Evolutionary conservation across 2,329 filamentous ascomycete species (phyloP), one percentile per base, ranked within the genome.

Genomic region (Biscogniauxia marginata): DNA sequence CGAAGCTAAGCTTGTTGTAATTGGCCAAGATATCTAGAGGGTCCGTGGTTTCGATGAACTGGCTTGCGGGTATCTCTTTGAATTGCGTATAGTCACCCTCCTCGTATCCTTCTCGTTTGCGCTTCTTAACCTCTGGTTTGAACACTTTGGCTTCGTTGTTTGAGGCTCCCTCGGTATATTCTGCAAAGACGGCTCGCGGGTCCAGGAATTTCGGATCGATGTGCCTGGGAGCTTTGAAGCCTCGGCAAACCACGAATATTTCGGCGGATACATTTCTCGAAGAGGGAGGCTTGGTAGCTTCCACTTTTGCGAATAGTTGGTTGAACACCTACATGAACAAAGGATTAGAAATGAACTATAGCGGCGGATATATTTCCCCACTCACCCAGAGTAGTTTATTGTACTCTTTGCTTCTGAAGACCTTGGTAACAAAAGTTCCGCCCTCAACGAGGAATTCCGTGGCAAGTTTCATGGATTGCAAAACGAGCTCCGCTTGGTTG

Each of bases 81-180:
- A 89, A 96, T 67, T 96, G 91, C 4, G 86, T 93, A 73, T 88
- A 96, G 63, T 99, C 92, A 34, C 91, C 93, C 74, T 99, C 95
- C 64, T 98, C 93, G 64, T 99, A 99, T 80, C 95, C 95, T 46
- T 96, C 93, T 79, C 95, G 83, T 84, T 97, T 98, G 56, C 95
- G 82, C 84, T 97, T 99, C 82, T 98, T 99, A 70, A 91, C 81
- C 71, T 99, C 95, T 0, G 95, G 95, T 63, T 99, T 97, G 80
- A 93, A 99, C 2, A 99, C 95, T 73, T 96, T 96, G 43, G 95
- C 95, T 73, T 99, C 95, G 65, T 98, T 96, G 74, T 98, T 99
- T 1, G 92, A 91, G 0, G 88, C 89, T 1, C 90, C 85, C 55
- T 89, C 90, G 25, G 88, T 79, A n/a, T 97, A 78, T 73, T 99